phyloP scores from a whole-genome alignment of 768 basidiomycete genomes.

The Coprinellus micaceus region DNA sequence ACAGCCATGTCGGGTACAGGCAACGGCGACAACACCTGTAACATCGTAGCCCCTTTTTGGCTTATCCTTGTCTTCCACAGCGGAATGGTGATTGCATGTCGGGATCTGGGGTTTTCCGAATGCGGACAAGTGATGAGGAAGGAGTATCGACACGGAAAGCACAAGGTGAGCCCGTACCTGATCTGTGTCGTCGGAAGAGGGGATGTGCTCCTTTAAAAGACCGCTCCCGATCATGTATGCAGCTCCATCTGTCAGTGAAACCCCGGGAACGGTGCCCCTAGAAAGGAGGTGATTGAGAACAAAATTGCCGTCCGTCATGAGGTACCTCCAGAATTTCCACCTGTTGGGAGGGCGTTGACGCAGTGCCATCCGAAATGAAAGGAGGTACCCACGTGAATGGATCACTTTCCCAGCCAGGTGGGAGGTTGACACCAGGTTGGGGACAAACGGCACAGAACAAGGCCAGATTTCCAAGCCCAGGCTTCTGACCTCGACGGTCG shows the following conservation, averaged over 20 bases:
- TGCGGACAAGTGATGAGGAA: background rate
- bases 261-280: background rate
- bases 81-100: background rate
- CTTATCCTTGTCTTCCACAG: background rate
- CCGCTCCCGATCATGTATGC: background rate
- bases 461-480: background rate
- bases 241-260: background rate
- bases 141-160: background rate
- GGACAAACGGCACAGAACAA: slow-evolving; percentile 25
- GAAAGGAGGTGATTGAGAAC: background rate
- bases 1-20: background rate
- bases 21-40: background rate
- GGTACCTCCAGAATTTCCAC: background rate
- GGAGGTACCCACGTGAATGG: too few species aligned
- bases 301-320: background rate
- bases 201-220: background rate
- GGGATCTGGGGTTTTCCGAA: background rate
- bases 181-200: slow-evolving; percentile 8
- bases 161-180: background rate
- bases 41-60: background rate
- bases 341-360: too few species aligned
- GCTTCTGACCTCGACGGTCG: background rate
- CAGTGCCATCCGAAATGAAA: too few species aligned
- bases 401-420: slow-evolving; percentile 21
- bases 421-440: slow-evolving; percentile 23